These are phyloP conservation scores for Pleodorina starrii DNA, from an alignment of 139 green algal genomes.

Conservation along the genomic window DNA sequence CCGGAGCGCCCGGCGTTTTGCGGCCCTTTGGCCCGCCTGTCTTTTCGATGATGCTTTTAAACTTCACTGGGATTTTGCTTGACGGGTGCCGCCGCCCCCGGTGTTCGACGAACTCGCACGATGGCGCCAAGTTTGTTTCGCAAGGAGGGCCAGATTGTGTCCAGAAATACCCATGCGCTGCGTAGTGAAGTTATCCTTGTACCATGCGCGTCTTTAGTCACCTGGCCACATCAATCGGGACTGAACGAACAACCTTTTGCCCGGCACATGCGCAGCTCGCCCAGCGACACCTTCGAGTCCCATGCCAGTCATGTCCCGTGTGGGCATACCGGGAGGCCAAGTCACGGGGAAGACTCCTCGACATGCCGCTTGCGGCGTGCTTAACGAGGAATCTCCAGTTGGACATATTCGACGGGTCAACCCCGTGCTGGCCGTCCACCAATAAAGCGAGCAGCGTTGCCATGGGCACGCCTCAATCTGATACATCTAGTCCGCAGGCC, in stretches of 20 bases:
- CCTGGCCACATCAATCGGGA: too few species aligned
- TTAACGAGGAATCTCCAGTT: constrained; percentile 26
- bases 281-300: constrained; percentile 41
- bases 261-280: too few species aligned
- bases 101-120: too few species aligned
- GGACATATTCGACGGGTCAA: constrained; percentile 40
- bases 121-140: constrained; percentile 12
- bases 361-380: constrained; percentile 32
- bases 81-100: too few species aligned
- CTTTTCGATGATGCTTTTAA: too few species aligned
- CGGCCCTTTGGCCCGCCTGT: too few species aligned
- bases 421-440: background rate
- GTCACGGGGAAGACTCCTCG: constrained; percentile 13
- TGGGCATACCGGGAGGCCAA: constrained; percentile 50
- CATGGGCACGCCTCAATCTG: constrained; percentile 10
- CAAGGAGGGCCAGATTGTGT: background rate
- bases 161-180: too few species aligned
- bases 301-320: constrained; percentile 31
- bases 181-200: too few species aligned
- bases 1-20: too few species aligned
- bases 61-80: too few species aligned
- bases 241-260: too few species aligned
- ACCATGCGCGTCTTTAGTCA: too few species aligned
- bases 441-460: constrained; percentile 15
- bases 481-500: constrained; percentile 18